phyloP scores from a whole-genome alignment of 805 yeast species.

The Sugiyamaella marilandica region DNA sequence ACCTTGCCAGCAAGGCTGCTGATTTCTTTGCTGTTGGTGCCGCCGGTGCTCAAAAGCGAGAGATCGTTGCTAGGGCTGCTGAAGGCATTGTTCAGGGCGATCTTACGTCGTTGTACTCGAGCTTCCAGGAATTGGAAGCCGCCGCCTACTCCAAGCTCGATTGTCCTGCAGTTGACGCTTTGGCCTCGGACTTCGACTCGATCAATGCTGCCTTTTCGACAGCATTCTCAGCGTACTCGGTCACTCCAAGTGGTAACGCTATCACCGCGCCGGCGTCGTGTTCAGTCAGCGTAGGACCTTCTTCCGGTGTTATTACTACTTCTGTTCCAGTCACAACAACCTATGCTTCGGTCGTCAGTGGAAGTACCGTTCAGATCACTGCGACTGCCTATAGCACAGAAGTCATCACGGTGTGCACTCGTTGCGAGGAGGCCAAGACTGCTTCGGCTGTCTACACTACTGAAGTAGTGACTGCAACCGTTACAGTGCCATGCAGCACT shows the following conservation, averaged over 20 bases:
- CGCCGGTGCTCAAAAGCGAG: conserved; percentile 9
- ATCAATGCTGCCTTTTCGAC: conserved; percentile 12
- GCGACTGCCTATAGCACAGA: conserved; percentile 6
- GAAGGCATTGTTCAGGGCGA: conserved; percentile 22
- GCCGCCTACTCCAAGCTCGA: conserved; percentile 1
- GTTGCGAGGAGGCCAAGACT: not conserved
- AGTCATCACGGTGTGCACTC: conserved; percentile 10
- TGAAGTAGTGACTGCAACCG: not conserved
- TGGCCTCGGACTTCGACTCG: conserved; percentile 13
- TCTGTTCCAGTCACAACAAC: conserved; percentile 5
- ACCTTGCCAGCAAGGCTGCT: conserved; percentile 22
- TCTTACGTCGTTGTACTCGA: conserved; percentile 17
- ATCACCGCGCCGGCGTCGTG: conserved; percentile 5
- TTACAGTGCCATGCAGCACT: conserved; percentile 3
- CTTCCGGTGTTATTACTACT: conserved; percentile 4
- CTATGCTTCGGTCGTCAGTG: conserved; percentile 1
- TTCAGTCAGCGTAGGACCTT: not conserved
- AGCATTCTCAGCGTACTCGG: conserved; percentile 11
- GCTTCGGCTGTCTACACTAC: not conserved
- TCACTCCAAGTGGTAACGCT: conserved; percentile 4
- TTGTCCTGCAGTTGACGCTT: conserved; percentile 9
- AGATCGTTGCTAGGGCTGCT: conserved; percentile 23
- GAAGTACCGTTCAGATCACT: conserved; percentile 1
- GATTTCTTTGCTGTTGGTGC: conserved; percentile 25
- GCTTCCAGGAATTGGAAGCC: not conserved